A percentile compares a stretch with the other conserved stretches of the same genome.
These are phyloP conservation scores for Ceratobasidium sp. DNA, from an alignment of 1,284 basidiomycete species.

Conservation along the genomic window DNA sequence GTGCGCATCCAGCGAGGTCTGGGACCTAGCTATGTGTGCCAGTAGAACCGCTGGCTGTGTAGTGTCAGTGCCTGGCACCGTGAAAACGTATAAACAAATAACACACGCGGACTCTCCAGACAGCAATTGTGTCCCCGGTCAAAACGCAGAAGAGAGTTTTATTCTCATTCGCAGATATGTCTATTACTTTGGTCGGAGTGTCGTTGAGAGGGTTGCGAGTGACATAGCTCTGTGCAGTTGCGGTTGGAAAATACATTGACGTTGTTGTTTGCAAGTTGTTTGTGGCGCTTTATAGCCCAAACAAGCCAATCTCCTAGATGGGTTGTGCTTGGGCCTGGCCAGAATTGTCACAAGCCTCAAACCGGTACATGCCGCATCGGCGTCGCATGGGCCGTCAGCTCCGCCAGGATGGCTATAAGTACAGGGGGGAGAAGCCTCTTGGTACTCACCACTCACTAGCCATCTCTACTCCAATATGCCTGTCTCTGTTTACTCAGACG, in stretches of 20 bases:
- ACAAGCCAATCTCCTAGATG: too few relatives aligned
- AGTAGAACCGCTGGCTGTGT: conserved; percentile 81
- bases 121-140: conserved; percentile 72
- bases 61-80: conserved; percentile 30
- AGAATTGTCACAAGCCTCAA: conserved; percentile 22
- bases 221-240: conserved; percentile 78
- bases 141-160: conserved; percentile 84
- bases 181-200: conserved; percentile 69
- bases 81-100: background rate
- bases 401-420: conserved; percentile 20
- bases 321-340: conserved; percentile 34
- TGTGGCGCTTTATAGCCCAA: conserved; percentile 23
- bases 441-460: background rate
- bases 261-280: conserved; percentile 31
- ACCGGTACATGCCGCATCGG: background rate
- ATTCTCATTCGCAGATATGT: conserved; percentile 72
- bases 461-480: conserved; percentile 12
- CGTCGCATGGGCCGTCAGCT: conserved; percentile 22
- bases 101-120: conserved; percentile 89
- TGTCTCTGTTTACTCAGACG: conserved; percentile 29
- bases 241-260: conserved; percentile 85
- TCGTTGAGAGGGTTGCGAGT: conserved; percentile 56
- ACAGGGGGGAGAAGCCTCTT: background rate
- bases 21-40: conserved; percentile 79
- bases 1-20: conserved; percentile 80